Evolutionary conservation across 192 early-diverging fungal species (phyloP), one percentile per base, ranked within the genome.

Genomic region (Entomortierella beljakovae): DNA sequence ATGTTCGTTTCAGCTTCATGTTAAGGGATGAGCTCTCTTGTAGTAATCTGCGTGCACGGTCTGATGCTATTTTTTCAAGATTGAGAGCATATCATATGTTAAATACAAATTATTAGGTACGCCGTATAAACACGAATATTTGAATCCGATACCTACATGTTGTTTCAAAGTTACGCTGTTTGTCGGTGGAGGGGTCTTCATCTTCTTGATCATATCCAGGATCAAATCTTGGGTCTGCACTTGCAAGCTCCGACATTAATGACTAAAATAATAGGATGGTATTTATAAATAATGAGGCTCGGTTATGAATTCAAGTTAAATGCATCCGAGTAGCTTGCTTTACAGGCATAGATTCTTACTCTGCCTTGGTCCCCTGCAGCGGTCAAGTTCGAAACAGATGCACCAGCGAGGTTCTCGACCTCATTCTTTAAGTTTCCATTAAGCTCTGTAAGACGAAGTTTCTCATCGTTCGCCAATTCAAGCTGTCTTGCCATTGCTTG

Each of bases 11-110:
- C 74, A 64, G 28, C 58, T 68, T 77, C 48, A 34, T 34, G 8
- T 50, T 57, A 31, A 63, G 52, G 26, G 65, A 64, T 38, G 72
- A 61, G 34, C 74, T 69, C 61, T 77, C 74, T 48, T 68, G 59
- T 20, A 69, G 32, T 31, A 77, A 15, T 22, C 66, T 65, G n/a
- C 52, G 57, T 13, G 74, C 55, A 40, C 66, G 52, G 15, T 62
- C 65, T 10, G 62, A 67, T 2, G 60, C 74, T 77, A 54, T 35
- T 32, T 18, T n/a, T 10, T 28, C 16, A 2, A 20, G 15, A 32
- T 23, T 3, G 38, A 31, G 9, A 52, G 22, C 15, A 34, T 2
- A 9, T 52, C 20, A 38, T 11, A 50, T 49, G n/a, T n/a, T n/a
- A n/a, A n/a, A n/a, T n/a, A n/a, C n/a, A n/a, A n/a, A n/a, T n/a